These are phyloP conservation scores for Juncus effusus DNA, from an alignment of 176 grass and related monocot species.

Conservation along the genomic window DNA sequence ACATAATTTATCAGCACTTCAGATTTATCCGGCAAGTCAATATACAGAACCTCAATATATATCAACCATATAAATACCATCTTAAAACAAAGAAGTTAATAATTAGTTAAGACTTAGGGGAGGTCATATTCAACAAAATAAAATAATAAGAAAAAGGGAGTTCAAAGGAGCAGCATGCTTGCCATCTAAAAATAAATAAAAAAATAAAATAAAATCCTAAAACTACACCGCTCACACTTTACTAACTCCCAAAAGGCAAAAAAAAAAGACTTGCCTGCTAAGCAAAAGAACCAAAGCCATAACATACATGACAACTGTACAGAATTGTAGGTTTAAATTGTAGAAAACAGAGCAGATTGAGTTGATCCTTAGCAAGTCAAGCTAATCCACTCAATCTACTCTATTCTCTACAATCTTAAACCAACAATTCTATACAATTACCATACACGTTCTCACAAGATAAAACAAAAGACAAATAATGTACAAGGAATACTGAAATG, in stretches of 20 bases:
- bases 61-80: too few species aligned
- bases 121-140: too few species aligned
- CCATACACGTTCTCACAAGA: conserved; percentile 1
- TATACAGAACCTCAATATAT: too few species aligned
- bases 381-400: too few species aligned
- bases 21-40: too few species aligned
- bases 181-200: not conserved
- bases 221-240: conserved; percentile 43
- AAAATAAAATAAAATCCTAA: not conserved
- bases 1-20: too few species aligned
- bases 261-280: not conserved
- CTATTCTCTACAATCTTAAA: conserved; percentile 2
- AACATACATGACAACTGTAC: too few species aligned
- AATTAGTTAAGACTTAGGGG: too few species aligned
- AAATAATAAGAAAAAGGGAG: not conserved
- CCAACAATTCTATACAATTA: conserved; percentile 19
- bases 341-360: too few species aligned
- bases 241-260: conserved; percentile 33
- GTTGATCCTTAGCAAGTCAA: too few species aligned
- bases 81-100: too few species aligned
- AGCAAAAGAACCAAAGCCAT: not conserved
- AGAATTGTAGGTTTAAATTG: too few species aligned
- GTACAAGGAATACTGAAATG: not conserved
- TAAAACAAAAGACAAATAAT: not conserved
- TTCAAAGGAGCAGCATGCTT: conserved; percentile 44